Evolutionary conservation across 257 asterid species (phyloP).

Genomic region (Cruciata laevipes): DNA sequence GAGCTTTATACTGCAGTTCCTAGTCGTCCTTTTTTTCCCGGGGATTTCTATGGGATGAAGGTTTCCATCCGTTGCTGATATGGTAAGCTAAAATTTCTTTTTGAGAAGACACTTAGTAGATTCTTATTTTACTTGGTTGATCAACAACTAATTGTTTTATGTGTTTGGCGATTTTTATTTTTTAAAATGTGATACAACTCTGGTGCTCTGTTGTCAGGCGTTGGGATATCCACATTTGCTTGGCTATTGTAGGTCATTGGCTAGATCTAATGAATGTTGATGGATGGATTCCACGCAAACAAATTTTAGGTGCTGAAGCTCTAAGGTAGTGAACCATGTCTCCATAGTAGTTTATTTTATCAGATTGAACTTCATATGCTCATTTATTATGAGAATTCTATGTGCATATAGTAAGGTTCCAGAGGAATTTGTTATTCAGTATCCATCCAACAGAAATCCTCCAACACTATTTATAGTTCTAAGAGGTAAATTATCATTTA

Average conservation of each 20-base stretch:
- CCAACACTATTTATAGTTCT: slow-evolving; percentile 79
- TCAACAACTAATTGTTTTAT: not conserved
- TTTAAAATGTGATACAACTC: not conserved
- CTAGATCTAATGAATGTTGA: slow-evolving; percentile 90
- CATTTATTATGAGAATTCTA: slow-evolving; percentile 14
- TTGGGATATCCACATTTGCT: slow-evolving; percentile 81
- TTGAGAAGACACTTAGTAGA: not conserved
- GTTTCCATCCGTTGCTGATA: slow-evolving; percentile 90
- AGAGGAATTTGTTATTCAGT: slow-evolving; percentile 81
- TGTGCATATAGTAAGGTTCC: slow-evolving; percentile 96
- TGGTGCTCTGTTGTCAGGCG: slow-evolving; percentile 48
- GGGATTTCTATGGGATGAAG: slow-evolving; percentile 99
- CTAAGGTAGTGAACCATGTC: slow-evolving; percentile 43
- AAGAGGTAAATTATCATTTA: slow-evolving; percentile 44
- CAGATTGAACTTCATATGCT: slow-evolving; percentile 5
- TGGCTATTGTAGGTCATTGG: slow-evolving; percentile 97
- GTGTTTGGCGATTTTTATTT: too few relatives aligned
- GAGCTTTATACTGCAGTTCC: slow-evolving; percentile 98
- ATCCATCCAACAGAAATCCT: slow-evolving; percentile 92
- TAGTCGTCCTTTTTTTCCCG: slow-evolving; percentile 95
- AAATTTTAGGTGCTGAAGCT: slow-evolving; percentile 96
- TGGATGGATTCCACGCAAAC: slow-evolving; percentile 99
- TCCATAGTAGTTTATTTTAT: slow-evolving; percentile 6
- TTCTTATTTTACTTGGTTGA: not conserved
- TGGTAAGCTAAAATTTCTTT: slow-evolving; percentile 43